Base-by-base conservation (phyloP, 306 rosid genomes). In the Prinsepia uniflora region DNA sequence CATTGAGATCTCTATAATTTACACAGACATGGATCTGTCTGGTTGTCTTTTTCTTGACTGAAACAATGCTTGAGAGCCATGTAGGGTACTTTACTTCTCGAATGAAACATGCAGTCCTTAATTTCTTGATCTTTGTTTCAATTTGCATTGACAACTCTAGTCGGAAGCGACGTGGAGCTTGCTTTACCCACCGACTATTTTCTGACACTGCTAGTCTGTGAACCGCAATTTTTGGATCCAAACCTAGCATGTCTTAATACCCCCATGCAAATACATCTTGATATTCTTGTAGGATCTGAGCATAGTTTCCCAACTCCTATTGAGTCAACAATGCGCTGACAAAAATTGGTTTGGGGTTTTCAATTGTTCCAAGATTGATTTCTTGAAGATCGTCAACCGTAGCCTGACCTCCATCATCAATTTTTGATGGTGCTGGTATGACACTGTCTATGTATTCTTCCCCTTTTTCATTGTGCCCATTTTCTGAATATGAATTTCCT, bases 381-480 rank as follows among this genome's bases (percentile, higher is more conserved):
- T 54, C 59, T 54, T 2, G 34, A 8, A 19, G 14, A 2, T 19
- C 34, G 10, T 19, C 34, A 5, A 54, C 14, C 8, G 14, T 54
- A 10, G 59, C 59, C 4, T 54, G 59, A 0, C 30, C 7, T 1
- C 59, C 14, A 19, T 54, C 14, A 0, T 54, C 14, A 1, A 54
- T 54, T 54, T 54, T 34, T 9, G 34, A 10, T 54, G 59, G 59
- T 54, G 14, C 0, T 3, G 3, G 34, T 19, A 18, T 6, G 4
- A 11, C 14, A 2, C 18, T 54, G 6, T 54, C 1, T 18, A 54
- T 54, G 19, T 18, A 54, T 12, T 54, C 13, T 12, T 54, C 13
- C 0, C 0, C 1, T 0, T 54, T 8, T 0, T 19, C 11, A 54
- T 5, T 30, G 18, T 54, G 4, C 0, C 18, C 34, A 0, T 8